Evolutionary conservation across 2,329 filamentous ascomycete genomes (phyloP), one percentile per base, ranked within the genome.

Genomic region (Diaporthe humulicola): DNA sequence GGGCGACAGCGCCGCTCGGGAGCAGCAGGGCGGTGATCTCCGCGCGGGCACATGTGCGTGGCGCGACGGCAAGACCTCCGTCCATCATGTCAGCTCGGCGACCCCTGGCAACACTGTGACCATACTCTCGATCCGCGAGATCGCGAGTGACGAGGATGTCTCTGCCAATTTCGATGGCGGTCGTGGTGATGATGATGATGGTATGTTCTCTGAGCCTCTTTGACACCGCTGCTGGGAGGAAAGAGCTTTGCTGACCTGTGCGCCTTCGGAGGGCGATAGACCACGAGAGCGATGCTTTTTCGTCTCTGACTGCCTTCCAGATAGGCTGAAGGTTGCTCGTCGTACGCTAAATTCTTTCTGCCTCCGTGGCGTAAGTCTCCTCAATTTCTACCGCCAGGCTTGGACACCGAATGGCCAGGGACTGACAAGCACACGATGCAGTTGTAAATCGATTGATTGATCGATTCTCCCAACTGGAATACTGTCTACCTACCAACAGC

Each of bases 401-500:
- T 8, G 30, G 48, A 33, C 8, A 28, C n/a, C 12, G n/a, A 30
- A 40, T 25, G 4, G 33, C 15, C 15, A 9, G 45, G n/a, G 1
- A 38, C 64, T 69, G 30, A 69, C 64, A 40, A 52, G 9, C 19
- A 48, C n/a, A 5, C 33, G 60, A 10, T n/a, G 12, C 52, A 74
- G 71, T 75, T 75, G 74, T 71, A 71, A 9, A 75, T 69, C 66
- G 66, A 67, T 48, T 36, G 5, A 67, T 17, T 19, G 73, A 73
- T 75, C 77, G 77, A 38, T 38, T 22, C 45, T 4, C n/a, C 22
- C 19, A 52, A 19, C 28, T 7, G 33, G 17, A 77, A 71, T 75
- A 79, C 79, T 82, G 82, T 78, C 79, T 79, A 76, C 48, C 33
- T 79, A 75, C 64, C n/a, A 54, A 38, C 33, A 38, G 48, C 48